These are phyloP conservation scores for Ogataea philodendri DNA, from an alignment of 805 yeast genomes.

Conservation along the genomic window DNA sequence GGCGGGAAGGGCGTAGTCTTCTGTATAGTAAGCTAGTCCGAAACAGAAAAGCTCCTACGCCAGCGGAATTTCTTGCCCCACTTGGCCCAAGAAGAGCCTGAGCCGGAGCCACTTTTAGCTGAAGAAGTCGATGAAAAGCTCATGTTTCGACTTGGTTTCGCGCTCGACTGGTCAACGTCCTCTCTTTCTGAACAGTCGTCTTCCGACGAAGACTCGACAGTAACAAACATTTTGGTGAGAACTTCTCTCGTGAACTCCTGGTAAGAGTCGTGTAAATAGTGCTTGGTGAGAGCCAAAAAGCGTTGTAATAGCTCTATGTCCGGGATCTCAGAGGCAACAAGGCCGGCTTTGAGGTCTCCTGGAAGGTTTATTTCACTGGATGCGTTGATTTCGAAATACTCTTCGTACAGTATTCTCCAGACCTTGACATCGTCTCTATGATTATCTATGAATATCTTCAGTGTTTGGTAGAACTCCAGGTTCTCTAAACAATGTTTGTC, in stretches of 20 bases:
- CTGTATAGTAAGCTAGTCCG: conserved; percentile 1
- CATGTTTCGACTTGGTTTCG: conserved; percentile 10
- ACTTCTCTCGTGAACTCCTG: conserved; percentile 30
- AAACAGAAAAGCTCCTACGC: conserved; percentile 10
- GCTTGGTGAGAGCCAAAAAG: conserved; percentile 24
- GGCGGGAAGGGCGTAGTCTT: neutral
- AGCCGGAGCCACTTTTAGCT: conserved; percentile 5
- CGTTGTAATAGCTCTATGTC: conserved; percentile 15
- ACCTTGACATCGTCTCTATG: conserved; percentile 16
- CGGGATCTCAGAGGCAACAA: conserved; percentile 24
- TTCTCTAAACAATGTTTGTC: conserved; percentile 37
- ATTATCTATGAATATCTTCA: conserved; percentile 21
- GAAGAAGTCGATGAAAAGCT: conserved; percentile 14
- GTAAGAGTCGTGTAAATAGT: conserved; percentile 30
- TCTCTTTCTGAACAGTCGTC: conserved; percentile 15
- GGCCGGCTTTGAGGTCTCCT: conserved; percentile 22
- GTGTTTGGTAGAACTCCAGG: conserved; percentile 33
- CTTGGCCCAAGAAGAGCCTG: conserved; percentile 11
- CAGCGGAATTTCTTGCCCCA: conserved; percentile 10
- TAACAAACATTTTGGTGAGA: conserved; percentile 9
- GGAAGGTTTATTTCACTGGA: conserved; percentile 36
- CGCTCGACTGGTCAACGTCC: conserved; percentile 3
- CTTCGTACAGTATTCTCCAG: conserved; percentile 30
- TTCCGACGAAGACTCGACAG: conserved; percentile 12
- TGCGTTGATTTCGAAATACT: conserved; percentile 28